Evolutionary conservation across 805 yeast species (phyloP), one percentile per base, ranked within the genome.

Genomic region (Ogataea naganishii): DNA sequence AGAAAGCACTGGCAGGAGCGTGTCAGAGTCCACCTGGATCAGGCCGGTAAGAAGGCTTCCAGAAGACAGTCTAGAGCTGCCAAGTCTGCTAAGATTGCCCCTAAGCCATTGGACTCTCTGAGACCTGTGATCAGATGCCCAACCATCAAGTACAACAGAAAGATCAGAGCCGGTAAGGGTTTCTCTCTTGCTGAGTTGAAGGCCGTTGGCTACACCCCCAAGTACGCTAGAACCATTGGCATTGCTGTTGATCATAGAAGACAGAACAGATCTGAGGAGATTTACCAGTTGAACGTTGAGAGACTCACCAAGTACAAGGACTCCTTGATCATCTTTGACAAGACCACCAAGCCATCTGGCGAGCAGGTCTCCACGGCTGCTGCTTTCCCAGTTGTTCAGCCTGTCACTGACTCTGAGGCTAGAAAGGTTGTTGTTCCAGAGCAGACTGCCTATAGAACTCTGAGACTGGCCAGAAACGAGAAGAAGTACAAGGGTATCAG

Each of bases 1-100:
- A 82, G 96, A 79, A 89, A 89, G 84, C 89, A 89, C 95, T 92
- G 98, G 98, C 97, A 92, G 75, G 95, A 85, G 72, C 84, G 97
- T 64, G 99, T 92, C 78, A 84, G 76, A 68, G 96, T 85, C 60
- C 98, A 94, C 86, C 82, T 92, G 65, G 96, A 92, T 89, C 98
- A 92, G 78, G 96, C 98, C 62, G 98, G 98, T 68, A 86, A 89
- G 80, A 92, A 92, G 80, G 86, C 72, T 60, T 79, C 94, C 48
- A 86, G 98, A 80, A 82, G 98, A 75, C 73, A 71, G 51, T 81
- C 95, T 51, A 85, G 98, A 73, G 80, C 83, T 62, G 58, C 80
- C 56, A 88, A 82, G 75, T 95, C 96, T 56, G 95, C 96, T 56
- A 72, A 72, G 64, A 69, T 80, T 55, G 97, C 98, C 58, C 98